Conservation (phyloP, 2,329 filamentous ascomycete species). For the Didymella lethalis region DNA sequence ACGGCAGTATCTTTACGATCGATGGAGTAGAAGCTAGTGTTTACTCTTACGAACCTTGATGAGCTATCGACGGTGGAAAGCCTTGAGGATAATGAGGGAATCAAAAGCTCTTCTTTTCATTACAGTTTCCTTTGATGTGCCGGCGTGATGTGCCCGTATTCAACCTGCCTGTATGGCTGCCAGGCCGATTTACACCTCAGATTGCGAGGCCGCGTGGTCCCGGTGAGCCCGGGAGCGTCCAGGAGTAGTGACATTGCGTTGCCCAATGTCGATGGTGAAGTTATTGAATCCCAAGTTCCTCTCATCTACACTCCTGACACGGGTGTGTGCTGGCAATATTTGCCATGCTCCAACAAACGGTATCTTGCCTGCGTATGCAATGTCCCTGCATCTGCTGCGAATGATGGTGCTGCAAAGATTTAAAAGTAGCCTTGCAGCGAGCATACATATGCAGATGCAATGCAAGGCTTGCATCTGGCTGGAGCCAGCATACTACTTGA, state of each 20-base stretch:
- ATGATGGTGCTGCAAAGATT: not conserved
- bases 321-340: constrained; percentile 16
- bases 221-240: not conserved
- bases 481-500: not conserved
- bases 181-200: not conserved
- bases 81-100: constrained; percentile 50
- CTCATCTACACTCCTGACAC: not conserved
- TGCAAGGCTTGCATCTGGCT: constrained; percentile 4
- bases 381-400: constrained; percentile 12
- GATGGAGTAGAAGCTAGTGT: constrained; percentile 34
- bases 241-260: not conserved
- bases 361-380: constrained; percentile 3
- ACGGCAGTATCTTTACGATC: constrained; percentile 16
- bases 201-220: not conserved
- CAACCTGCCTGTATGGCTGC: not conserved
- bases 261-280: not conserved
- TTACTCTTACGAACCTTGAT: constrained; percentile 31
- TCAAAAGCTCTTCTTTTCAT: constrained; percentile 50
- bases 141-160: not conserved
- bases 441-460: constrained; percentile 8
- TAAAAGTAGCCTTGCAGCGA: constrained; percentile 5
- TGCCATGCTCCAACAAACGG: not conserved
- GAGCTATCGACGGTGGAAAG: constrained; percentile 33
- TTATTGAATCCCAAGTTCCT: not conserved
- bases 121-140: not conserved